Evolutionary conservation across 2,329 filamentous ascomycete species (phyloP), one percentile per base, ranked within the genome.

Genomic region (Rachicladosporium sp.): DNA sequence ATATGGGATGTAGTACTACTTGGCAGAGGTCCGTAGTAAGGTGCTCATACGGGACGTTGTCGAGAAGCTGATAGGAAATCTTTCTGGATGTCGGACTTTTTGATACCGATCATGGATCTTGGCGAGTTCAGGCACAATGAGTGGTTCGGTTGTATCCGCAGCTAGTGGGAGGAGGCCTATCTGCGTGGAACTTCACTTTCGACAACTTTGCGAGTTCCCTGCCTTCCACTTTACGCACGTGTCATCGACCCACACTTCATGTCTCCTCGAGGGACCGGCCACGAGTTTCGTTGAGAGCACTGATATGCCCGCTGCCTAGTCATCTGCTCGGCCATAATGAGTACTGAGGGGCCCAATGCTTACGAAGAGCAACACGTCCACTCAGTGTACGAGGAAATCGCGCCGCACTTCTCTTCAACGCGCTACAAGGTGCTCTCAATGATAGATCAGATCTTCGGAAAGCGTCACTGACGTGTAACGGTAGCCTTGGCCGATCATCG

Each of bases 331-430:
- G 73, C 27, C 70, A 72, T 46, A 60, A 63, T 19, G 15, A 19
- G 15, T 19, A 5, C 5, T 19, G 15, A 19, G 5, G 15, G 5
- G 15, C 15, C 15, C 5, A 19, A 19, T 5, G 3, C 27, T 5
- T 95, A 94, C 65, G 91, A 98, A 65, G 72, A 80, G 46, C 66
- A 80, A 48, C 84, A 96, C 63, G 91, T 98, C 41, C 91, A 98
- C 63, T 69, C 76, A 42, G 84, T 98, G 47, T 98, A 98, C 67
- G 83, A 88, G 60, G 73, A 82, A 53, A 91, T 91, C 57, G 84
- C 84, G 29, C 73, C 78, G 29, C 84, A 91, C 66, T 91, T 91
- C 66, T 88, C 82, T 9, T 76, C 80, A 10, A 89, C 84, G 13
- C 74, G 76, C 47, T 79, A 79, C 62, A 80, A 80, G 70, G 75